Percentiles rank a stretch among this genome's conserved stretches.
Evolutionary conservation across 2,329 filamentous ascomycete genomes (phyloP).

Genomic region (Alternaria tenuissima): DNA sequence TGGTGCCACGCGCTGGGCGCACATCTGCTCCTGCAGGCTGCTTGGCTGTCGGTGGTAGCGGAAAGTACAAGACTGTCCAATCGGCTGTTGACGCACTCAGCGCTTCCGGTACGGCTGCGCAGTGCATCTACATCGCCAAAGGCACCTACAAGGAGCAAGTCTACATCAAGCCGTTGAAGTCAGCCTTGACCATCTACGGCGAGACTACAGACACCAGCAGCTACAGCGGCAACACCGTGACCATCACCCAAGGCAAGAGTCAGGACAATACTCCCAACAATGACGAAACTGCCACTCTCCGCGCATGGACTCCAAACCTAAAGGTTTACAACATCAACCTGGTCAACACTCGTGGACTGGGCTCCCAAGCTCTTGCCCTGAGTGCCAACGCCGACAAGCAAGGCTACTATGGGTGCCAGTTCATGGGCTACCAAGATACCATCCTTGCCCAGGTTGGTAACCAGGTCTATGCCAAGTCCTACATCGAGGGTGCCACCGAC

Average conservation of each 20-base stretch:
- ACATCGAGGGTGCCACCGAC: slow-evolving; percentile 67
- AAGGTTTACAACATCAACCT: slow-evolving; percentile 71
- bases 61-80: slow-evolving; percentile 61
- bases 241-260: slow-evolving; percentile 58
- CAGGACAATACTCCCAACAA: slow-evolving; percentile 61
- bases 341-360: slow-evolving; percentile 54
- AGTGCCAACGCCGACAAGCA: slow-evolving; percentile 61
- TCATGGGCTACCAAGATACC: slow-evolving; percentile 67
- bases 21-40: slow-evolving; percentile 61
- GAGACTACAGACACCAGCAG: slow-evolving; percentile 61
- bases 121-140: slow-evolving; percentile 69
- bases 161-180: slow-evolving; percentile 58
- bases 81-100: slow-evolving; percentile 66
- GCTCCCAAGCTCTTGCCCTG: slow-evolving; percentile 63
- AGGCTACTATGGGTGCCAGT: slow-evolving; percentile 65
- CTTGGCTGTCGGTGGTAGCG: slow-evolving; percentile 57
- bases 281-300: slow-evolving; percentile 63
- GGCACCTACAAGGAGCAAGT: slow-evolving; percentile 71
- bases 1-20: slow-evolving; percentile 42
- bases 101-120: slow-evolving; percentile 58
- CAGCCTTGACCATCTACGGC: slow-evolving; percentile 65
- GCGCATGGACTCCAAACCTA: slow-evolving; percentile 59
- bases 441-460: slow-evolving; percentile 55
- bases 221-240: slow-evolving; percentile 67
- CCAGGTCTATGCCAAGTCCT: slow-evolving; percentile 64